A percentile compares a stretch with the other conserved stretches of the same genome.
phyloP scores from a whole-genome alignment of 164 flowering plant genomes.

The Akebia trifoliata region DNA sequence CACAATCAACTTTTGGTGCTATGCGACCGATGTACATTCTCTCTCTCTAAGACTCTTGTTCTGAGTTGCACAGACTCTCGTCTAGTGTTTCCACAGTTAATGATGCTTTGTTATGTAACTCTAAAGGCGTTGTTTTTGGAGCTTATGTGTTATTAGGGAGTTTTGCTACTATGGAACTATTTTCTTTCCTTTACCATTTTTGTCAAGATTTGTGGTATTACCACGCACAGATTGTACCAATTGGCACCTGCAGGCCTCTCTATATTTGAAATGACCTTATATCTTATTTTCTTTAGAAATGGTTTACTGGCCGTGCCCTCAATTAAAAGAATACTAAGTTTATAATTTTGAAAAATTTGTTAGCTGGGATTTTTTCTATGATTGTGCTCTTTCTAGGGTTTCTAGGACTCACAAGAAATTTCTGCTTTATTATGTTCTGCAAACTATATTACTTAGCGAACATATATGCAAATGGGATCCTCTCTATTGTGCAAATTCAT shows the following conservation, averaged over 20 bases:
- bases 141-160: no score
- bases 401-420: not conserved
- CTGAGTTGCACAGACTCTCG: no score
- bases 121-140: no score
- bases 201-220: not conserved
- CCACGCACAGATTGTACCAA: no score
- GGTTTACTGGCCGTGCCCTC: not conserved
- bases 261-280: not conserved
- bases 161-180: no score
- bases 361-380: not conserved
- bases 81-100: no score
- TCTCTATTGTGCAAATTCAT: not conserved
- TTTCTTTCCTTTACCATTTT: no score
- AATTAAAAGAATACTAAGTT: not conserved
- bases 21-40: slow-evolving; percentile 53
- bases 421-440: not conserved
- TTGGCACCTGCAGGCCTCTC: not conserved
- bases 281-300: not conserved
- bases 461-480: not conserved
- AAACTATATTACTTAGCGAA: not conserved
- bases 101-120: no score
- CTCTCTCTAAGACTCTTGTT: slow-evolving; percentile 1
- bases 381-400: not conserved
- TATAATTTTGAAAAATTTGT: not conserved
- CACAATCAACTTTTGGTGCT: slow-evolving; percentile 46